Evolutionary conservation across 768 basidiomycete species (phyloP).

Genomic region (Panellus pusillus): DNA sequence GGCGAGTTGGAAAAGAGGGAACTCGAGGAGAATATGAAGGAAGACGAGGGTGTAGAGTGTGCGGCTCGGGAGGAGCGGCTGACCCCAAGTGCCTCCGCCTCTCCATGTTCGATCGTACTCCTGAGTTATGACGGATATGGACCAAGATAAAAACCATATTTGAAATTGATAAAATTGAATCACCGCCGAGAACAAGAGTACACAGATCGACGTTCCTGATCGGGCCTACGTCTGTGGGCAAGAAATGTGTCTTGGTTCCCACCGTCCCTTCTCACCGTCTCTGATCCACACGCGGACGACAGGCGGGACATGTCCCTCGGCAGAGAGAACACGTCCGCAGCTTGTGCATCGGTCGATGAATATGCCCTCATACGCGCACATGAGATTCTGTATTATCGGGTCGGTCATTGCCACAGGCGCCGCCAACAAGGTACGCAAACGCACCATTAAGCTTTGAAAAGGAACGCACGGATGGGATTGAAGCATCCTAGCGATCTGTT

Average conservation of each 20-base stretch:
- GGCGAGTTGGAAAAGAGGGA: no score
- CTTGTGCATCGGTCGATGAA: constrained; percentile 60
- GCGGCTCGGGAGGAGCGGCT: no score
- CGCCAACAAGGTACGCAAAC: constrained; percentile 11
- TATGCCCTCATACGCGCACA: constrained; percentile 57
- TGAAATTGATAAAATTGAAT: no score
- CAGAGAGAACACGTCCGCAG: constrained; percentile 67
- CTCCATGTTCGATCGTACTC: no score
- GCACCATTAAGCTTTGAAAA: constrained; percentile 54
- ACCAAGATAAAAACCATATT: no score
- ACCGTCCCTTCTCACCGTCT: constrained; percentile 31
- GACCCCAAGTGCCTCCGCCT: no score
- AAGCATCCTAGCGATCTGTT: constrained; percentile 63
- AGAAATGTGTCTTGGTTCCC: constrained; percentile 54
- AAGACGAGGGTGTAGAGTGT: no score
- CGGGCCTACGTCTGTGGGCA: constrained; percentile 32
- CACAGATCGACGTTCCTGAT: background rate
- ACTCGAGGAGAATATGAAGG: no score
- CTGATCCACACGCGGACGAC: constrained; percentile 59
- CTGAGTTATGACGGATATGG: no score
- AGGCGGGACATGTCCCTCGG: constrained; percentile 71
- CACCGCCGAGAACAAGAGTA: background rate
- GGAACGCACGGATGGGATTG: constrained; percentile 52
- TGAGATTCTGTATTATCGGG: constrained; percentile 39
- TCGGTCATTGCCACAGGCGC: background rate